Conservation (phyloP, 2,329 filamentous ascomycete species). For the Aspergillus ochraceoroseus region DNA sequence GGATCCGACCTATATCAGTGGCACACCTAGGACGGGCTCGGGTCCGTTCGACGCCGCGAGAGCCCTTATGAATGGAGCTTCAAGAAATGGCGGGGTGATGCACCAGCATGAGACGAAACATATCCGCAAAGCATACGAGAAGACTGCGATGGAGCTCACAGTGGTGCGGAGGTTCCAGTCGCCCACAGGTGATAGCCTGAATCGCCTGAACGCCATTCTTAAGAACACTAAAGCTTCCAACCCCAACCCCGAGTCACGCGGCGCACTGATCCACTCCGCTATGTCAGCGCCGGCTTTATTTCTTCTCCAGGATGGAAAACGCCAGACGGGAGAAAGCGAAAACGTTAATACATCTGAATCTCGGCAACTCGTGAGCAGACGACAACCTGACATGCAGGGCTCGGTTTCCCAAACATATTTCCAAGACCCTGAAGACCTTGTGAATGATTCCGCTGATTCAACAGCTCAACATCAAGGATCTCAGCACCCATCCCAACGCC, state of each 20-base stretch:
- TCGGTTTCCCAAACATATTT: conserved; percentile 30
- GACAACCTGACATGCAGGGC: conserved; percentile 23
- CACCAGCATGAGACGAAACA: conserved; percentile 39
- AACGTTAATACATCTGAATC: conserved; percentile 25
- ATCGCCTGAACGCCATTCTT: conserved; percentile 32
- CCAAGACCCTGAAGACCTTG: conserved; percentile 32
- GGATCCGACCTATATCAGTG: conserved; percentile 34
- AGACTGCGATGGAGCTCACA: conserved; percentile 40
- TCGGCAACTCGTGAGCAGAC: conserved; percentile 22
- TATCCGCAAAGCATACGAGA: conserved; percentile 44
- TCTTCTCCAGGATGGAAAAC: conserved; percentile 28
- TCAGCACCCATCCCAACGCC: conserved; percentile 33
- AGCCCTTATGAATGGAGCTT: conserved; percentile 29
- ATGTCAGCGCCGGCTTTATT: conserved; percentile 35
- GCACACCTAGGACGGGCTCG: conserved; percentile 27
- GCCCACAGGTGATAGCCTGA: conserved; percentile 43
- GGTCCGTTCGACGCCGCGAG: conserved; percentile 29
- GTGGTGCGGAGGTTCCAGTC: conserved; percentile 46
- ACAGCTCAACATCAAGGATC: conserved; percentile 21
- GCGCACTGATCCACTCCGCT: conserved; percentile 31
- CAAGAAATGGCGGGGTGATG: conserved; percentile 25
- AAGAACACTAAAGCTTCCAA: conserved; percentile 20
- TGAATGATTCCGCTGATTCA: conserved; percentile 27
- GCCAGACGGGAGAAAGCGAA: conserved; percentile 17
- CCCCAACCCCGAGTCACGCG: conserved; percentile 13